Conservation (phyloP, 495 filamentous ascomycete species). For the Aspergillus haitiensis region DNA sequence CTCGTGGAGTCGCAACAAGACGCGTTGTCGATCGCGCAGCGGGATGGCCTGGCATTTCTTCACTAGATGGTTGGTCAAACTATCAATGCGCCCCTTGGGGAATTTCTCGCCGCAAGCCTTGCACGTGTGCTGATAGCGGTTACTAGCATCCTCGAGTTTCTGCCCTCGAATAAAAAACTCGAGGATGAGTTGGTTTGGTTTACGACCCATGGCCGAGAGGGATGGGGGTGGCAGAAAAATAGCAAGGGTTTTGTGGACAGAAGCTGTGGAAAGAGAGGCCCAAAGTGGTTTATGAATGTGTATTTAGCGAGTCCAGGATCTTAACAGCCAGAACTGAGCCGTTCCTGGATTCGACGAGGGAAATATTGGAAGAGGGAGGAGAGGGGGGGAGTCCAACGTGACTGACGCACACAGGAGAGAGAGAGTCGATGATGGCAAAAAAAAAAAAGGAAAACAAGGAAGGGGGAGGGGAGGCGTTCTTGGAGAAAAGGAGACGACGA, state of each 20-base stretch:
- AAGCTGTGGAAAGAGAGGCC: constrained; percentile 3
- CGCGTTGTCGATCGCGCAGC: constrained; percentile 64
- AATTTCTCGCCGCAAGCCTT: constrained; percentile 82
- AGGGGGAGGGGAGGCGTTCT: constrained; percentile 8
- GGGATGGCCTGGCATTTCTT: constrained; percentile 79
- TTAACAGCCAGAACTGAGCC: not conserved
- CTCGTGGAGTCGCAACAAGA: constrained; percentile 59
- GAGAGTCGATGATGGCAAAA: constrained; percentile 25
- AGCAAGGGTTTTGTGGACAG: not conserved
- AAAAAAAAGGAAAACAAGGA: constrained; percentile 14
- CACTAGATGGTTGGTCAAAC: constrained; percentile 70
- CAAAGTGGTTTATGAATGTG: constrained; percentile 7
- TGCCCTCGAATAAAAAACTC: constrained; percentile 81
- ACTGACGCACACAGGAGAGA: constrained; percentile 23
- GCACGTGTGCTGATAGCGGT: constrained; percentile 85
- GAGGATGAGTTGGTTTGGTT: constrained; percentile 77
- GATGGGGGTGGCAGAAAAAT: constrained; percentile 22
- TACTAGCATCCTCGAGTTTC: constrained; percentile 80
- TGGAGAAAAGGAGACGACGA: constrained; percentile 9
- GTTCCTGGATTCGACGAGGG: not conserved
- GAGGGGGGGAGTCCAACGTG: constrained; percentile 4
- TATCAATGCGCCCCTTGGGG: constrained; percentile 81
- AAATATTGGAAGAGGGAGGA: not conserved
- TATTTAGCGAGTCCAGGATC: not conserved
- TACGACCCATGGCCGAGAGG: constrained; percentile 64